Evolutionary conservation across 768 basidiomycete species (phyloP).

Genomic region (Amanita rimosa): DNA sequence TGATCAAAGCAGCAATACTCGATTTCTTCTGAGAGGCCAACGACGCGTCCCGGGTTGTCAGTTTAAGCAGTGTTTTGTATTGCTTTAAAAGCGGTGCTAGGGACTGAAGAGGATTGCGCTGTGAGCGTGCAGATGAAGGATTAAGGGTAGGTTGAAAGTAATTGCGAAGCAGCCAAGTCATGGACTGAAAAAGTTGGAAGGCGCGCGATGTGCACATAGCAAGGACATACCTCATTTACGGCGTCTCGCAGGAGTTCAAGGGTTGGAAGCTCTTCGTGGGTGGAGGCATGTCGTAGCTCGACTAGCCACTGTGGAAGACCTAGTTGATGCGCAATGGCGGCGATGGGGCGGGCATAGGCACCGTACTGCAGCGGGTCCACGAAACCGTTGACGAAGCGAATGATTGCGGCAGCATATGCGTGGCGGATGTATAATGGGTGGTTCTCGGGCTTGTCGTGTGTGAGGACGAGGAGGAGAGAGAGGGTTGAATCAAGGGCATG

Average conservation of each 20-base stretch:
- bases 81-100: constrained; percentile 57
- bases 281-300: constrained; percentile 88
- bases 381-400: constrained; percentile 87
- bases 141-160: constrained; percentile 76
- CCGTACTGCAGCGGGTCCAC: constrained; percentile 92
- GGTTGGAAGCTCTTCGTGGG: constrained; percentile 90
- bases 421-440: constrained; percentile 52
- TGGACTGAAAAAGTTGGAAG: constrained; percentile 35
- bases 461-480: constrained; percentile 46
- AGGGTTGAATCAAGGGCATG: constrained; percentile 72
- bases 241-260: constrained; percentile 71
- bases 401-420: constrained; percentile 69
- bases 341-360: constrained; percentile 83
- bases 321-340: constrained; percentile 77
- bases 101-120: constrained; percentile 33
- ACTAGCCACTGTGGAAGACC: constrained; percentile 85
- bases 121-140: constrained; percentile 25
- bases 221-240: constrained; percentile 46
- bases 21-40: constrained; percentile 37
- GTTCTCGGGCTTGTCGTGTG: constrained; percentile 34
- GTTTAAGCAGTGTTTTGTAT: constrained; percentile 64
- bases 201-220: constrained; percentile 1
- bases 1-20: constrained; percentile 36
- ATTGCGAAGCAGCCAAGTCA: constrained; percentile 74
- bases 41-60: constrained; percentile 53